Percentiles rank a stretch among this genome's conserved stretches.
phyloP scores from a whole-genome alignment of 2,329 filamentous ascomycete species.

The Colletotrichum caudatum region DNA sequence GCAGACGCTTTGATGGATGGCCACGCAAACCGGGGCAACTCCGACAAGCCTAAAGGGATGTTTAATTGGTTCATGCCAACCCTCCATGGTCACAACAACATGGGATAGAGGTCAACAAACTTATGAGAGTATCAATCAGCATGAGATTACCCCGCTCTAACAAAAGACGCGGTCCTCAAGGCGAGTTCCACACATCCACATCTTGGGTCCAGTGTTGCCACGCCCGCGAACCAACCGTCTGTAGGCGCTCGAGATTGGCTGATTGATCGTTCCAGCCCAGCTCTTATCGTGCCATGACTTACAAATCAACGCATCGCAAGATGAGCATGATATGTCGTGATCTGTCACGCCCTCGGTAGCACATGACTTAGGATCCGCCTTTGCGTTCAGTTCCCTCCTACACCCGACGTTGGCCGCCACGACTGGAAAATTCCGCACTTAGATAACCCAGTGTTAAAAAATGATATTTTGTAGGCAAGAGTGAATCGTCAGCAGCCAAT shows the following conservation, averaged over 20 bases:
- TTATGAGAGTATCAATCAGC: background rate
- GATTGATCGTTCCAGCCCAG: background rate
- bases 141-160: conserved; percentile 26
- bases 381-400: background rate
- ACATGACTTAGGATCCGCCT: background rate
- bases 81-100: background rate
- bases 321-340: background rate
- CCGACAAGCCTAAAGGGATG: too few species aligned
- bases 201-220: background rate
- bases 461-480: background rate
- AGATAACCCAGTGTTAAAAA: too few species aligned
- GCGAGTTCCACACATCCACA: conserved; percentile 34
- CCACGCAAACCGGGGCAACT: background rate
- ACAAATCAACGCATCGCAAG: conserved; percentile 20
- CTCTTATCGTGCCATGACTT: conserved; percentile 26
- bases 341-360: background rate
- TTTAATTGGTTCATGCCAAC: too few species aligned
- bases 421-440: background rate
- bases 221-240: background rate
- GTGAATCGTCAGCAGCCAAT: too few species aligned
- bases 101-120: background rate
- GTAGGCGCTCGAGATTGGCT: conserved; percentile 2
- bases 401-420: too few species aligned
- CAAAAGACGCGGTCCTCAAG: conserved; percentile 16
- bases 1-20: background rate